Conservation (phyloP, 1,139 yeast genomes). For the Nadsonia commutata region DNA sequence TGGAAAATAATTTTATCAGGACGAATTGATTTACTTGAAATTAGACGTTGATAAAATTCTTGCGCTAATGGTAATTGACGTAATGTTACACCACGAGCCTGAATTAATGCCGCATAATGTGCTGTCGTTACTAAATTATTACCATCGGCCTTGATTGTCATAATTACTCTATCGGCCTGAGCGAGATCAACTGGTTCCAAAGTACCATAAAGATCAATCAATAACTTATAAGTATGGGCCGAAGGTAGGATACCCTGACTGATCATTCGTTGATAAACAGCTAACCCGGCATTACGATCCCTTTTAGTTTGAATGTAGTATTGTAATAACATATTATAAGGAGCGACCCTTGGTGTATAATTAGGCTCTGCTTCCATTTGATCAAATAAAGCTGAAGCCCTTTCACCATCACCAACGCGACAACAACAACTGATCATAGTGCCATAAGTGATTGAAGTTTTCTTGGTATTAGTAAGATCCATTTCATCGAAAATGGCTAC, state of each 20-base stretch:
- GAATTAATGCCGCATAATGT: slow-evolving; percentile 27
- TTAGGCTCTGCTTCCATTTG: slow-evolving; percentile 23
- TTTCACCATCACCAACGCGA: slow-evolving; percentile 23
- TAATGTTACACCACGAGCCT: slow-evolving; percentile 26
- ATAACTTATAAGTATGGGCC: slow-evolving; percentile 26
- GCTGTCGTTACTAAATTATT: slow-evolving; percentile 17
- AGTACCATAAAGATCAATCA: slow-evolving; percentile 26
- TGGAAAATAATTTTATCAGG: slow-evolving; percentile 27
- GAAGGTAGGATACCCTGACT: slow-evolving; percentile 20
- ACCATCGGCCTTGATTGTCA: slow-evolving; percentile 19
- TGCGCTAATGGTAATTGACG: slow-evolving; percentile 23
- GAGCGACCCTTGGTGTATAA: slow-evolving; percentile 24
- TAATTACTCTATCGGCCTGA: slow-evolving; percentile 25
- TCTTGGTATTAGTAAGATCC: slow-evolving; percentile 18
- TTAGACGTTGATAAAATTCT: slow-evolving; percentile 20
- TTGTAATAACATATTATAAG: slow-evolving; percentile 27
- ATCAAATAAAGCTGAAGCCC: slow-evolving; percentile 21
- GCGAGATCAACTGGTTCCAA: slow-evolving; percentile 22
- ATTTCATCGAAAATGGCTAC: slow-evolving; percentile 20
- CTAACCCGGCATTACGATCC: slow-evolving; percentile 23
- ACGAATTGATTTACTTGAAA: slow-evolving; percentile 17
- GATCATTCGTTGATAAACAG: slow-evolving; percentile 18
- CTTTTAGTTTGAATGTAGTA: slow-evolving; percentile 23
- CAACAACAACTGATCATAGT: slow-evolving; percentile 28
- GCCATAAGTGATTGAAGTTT: slow-evolving; percentile 25